Conservation (phyloP, 352 stramenopile species). For the Pythium aristosporum region DNA sequence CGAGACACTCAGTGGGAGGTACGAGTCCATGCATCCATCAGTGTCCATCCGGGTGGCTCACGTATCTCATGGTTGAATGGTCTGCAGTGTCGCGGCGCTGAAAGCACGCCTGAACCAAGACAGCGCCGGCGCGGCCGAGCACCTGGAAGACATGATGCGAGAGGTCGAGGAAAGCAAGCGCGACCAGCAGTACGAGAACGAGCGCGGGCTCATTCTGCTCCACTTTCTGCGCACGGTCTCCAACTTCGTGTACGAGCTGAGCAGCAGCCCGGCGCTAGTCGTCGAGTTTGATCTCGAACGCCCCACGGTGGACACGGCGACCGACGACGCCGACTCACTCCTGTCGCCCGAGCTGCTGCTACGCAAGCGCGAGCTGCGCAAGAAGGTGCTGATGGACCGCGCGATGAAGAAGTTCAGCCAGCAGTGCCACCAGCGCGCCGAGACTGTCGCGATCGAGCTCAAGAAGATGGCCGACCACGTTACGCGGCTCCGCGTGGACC, state of each 20-base stretch:
- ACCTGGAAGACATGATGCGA: slow-evolving; percentile 63
- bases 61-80: neutral
- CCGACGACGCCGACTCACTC: slow-evolving; percentile 27
- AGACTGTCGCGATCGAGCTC: slow-evolving; percentile 61
- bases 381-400: slow-evolving; percentile 73
- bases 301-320: slow-evolving; percentile 27
- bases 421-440: slow-evolving; percentile 53
- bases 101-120: slow-evolving; percentile 75
- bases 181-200: slow-evolving; percentile 60
- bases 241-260: slow-evolving; percentile 48
- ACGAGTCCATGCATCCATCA: too few relatives aligned
- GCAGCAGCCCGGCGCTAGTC: slow-evolving; percentile 46
- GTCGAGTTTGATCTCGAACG: slow-evolving; percentile 53
- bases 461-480: slow-evolving; percentile 46
- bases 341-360: slow-evolving; percentile 59
- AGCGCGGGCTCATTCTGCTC: slow-evolving; percentile 49
- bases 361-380: slow-evolving; percentile 71
- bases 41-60: neutral
- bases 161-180: slow-evolving; percentile 69
- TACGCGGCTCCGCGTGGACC: slow-evolving; percentile 45
- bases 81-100: slow-evolving; percentile 62
- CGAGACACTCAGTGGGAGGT: slow-evolving; percentile 67
- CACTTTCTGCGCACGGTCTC: slow-evolving; percentile 58
- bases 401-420: slow-evolving; percentile 69
- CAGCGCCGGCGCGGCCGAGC: slow-evolving; percentile 55